These are phyloP conservation scores for Flaveria linearis DNA, from an alignment of 129 eudicot species.

Conservation along the genomic window DNA sequence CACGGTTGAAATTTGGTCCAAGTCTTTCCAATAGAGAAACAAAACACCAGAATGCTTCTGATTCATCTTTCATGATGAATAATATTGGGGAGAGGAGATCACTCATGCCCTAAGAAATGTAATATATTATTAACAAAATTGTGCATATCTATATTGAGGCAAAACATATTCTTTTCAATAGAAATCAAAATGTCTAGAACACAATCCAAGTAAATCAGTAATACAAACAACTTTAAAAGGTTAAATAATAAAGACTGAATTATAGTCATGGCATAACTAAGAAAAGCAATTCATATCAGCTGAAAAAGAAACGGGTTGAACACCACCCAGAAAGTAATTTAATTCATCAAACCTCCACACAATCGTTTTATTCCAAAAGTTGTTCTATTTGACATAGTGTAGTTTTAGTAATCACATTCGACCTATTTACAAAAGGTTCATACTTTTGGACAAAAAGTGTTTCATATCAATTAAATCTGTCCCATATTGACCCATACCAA, in stretches of 20 bases:
- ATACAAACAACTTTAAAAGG: background rate
- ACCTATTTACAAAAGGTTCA: background rate
- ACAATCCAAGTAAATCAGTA: background rate
- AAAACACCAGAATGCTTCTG: constrained; percentile 94
- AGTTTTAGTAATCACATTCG: background rate
- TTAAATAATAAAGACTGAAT: background rate
- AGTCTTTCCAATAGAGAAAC: constrained; percentile 90
- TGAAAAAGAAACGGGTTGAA: background rate
- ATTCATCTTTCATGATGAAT: constrained; percentile 79
- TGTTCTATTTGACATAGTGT: background rate
- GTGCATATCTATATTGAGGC: background rate
- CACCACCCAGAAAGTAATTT: background rate
- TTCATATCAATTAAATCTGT: background rate
- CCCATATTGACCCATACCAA: background rate
- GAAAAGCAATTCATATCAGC: background rate
- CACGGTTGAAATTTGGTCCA: constrained; percentile 97
- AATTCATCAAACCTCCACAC: background rate
- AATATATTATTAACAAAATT: constrained; percentile 4
- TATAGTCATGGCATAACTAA: background rate
- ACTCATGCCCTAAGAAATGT: constrained; percentile 76
- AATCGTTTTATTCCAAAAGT: background rate
- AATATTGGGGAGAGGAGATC: constrained; percentile 88
- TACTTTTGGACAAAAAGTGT: background rate
- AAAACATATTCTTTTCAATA: background rate
- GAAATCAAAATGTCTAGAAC: background rate